Evolutionary conservation across 345 rosid species (phyloP), one percentile per base, ranked within the genome.

Genomic region (Linum tenue): DNA sequence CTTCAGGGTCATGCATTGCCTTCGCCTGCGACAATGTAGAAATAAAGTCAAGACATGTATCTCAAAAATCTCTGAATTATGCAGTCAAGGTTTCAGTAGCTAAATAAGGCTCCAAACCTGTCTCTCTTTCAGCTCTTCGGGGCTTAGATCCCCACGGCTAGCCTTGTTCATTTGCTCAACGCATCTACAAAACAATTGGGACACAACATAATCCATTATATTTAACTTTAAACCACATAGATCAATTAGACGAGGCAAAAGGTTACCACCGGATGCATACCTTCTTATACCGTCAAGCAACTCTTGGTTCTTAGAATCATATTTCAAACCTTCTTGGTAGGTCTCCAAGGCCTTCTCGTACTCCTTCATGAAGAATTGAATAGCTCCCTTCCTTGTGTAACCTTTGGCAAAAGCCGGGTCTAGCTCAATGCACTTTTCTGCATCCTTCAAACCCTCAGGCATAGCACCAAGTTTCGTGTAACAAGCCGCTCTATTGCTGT

Each of bases 401-500:
- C 99, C 99, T 83, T 95, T 95, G 2, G 90, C 56, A 73, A 95
- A 95, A 53, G 96, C 85, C 60, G 97, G 96, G 79, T 95, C 92
- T 2, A 95, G 96, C 80, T 89, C 99, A 51, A 91, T 87, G 79
- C 97, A 95, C 63, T 85, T 95, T 56, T 95, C 99, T 36, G 99
- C 99, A 76, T 91, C 97, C 77, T 95, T 95, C 80, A 95, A 69
- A 39, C 91, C 97, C 74, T 95, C 99, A 0, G 99, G 99, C 78
- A 91, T 65, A 53, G 99, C 99, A 56, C 87, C 88, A 5, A 95
- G 77, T 66, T 91, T 91, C 0, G 99, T 91, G 80, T 95, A 95
- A 81, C 95, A 89, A 35, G 99, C 96, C 77, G 99, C 99, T 77
- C 99, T 84, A 65, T 95, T 95, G 68, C 98, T 95, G 56, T 91